Conservation (phyloP, 371 early-diverging fungal genomes). For the Mortierella sp. region DNA sequence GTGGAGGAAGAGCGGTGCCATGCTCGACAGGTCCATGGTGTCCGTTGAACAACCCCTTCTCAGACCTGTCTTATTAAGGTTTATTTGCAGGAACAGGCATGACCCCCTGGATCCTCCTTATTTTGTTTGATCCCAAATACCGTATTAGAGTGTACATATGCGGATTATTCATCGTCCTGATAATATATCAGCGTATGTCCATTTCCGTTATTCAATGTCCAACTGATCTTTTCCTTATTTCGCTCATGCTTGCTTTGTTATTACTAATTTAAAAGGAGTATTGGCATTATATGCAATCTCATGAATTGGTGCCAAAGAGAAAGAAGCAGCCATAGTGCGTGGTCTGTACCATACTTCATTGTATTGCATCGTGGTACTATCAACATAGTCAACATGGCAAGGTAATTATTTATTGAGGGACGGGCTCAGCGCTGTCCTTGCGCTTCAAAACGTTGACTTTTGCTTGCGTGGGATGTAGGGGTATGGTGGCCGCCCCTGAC, state of each 20-base stretch:
- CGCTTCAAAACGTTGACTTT: not conserved
- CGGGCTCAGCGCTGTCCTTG: not conserved
- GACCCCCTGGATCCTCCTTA: not conserved
- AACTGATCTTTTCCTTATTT: too few relatives aligned
- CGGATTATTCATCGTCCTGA: too few relatives aligned
- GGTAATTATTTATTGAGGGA: not conserved
- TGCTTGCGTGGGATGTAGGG: not conserved
- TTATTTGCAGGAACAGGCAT: not conserved
- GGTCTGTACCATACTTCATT: not conserved
- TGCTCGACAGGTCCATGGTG: not conserved
- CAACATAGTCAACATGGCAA: too few relatives aligned
- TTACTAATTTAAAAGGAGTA: too few relatives aligned
- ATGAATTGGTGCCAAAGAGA: too few relatives aligned
- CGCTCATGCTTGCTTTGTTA: too few relatives aligned
- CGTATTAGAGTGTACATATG: too few relatives aligned
- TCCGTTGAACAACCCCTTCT: not conserved
- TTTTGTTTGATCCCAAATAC: slow-evolving; percentile 1
- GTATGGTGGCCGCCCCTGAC: not conserved
- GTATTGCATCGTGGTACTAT: too few relatives aligned
- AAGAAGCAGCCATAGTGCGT: not conserved
- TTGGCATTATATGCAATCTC: too few relatives aligned
- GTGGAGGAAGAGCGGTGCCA: not conserved
- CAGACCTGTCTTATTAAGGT: not conserved
- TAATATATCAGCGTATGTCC: too few relatives aligned
- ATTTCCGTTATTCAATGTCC: too few relatives aligned